Evolutionary conservation across 2,329 filamentous ascomycete genomes (phyloP).

Genomic region (Drechslerella dactyloides): DNA sequence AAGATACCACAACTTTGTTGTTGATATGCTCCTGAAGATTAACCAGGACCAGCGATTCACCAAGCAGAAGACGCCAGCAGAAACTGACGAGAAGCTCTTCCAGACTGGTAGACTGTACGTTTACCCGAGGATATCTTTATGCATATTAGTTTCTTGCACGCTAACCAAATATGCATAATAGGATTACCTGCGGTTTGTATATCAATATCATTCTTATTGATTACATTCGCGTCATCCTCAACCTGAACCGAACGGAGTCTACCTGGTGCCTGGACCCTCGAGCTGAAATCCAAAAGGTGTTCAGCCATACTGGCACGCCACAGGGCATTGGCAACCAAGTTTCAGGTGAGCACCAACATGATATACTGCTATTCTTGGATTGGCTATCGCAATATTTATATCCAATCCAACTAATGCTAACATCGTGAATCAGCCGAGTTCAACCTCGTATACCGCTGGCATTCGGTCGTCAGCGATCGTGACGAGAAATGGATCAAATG

Average conservation of each 20-base stretch:
- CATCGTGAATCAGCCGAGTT: slow-evolving; percentile 55
- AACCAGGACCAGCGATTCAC: slow-evolving; percentile 60
- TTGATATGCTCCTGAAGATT: slow-evolving; percentile 58
- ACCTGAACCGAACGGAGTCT: slow-evolving; percentile 56
- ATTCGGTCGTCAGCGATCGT: slow-evolving; percentile 56
- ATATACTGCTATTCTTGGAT: too few species aligned
- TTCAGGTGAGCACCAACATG: slow-evolving; percentile 32
- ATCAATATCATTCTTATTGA: slow-evolving; percentile 64
- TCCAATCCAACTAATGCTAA: not conserved
- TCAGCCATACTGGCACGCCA: slow-evolving; percentile 51
- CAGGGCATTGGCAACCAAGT: slow-evolving; percentile 58
- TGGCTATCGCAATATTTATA: not conserved
- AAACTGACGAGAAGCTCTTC: slow-evolving; percentile 62
- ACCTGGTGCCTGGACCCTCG: slow-evolving; percentile 57
- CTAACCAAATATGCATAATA: slow-evolving; percentile 5
- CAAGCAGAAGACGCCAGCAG: slow-evolving; percentile 46
- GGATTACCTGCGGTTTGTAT: slow-evolving; percentile 63
- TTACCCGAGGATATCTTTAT: not conserved
- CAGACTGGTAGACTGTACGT: slow-evolving; percentile 61
- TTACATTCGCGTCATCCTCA: slow-evolving; percentile 64
- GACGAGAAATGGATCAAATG: slow-evolving; percentile 57
- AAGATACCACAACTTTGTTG: slow-evolving; percentile 59
- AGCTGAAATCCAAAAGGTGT: slow-evolving; percentile 53
- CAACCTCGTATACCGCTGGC: slow-evolving; percentile 58
- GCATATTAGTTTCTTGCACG: not conserved